Evolutionary conservation across 2,329 filamentous ascomycete genomes (phyloP), one percentile per base, ranked within the genome.

Genomic region (Fusarium nygamai): DNA sequence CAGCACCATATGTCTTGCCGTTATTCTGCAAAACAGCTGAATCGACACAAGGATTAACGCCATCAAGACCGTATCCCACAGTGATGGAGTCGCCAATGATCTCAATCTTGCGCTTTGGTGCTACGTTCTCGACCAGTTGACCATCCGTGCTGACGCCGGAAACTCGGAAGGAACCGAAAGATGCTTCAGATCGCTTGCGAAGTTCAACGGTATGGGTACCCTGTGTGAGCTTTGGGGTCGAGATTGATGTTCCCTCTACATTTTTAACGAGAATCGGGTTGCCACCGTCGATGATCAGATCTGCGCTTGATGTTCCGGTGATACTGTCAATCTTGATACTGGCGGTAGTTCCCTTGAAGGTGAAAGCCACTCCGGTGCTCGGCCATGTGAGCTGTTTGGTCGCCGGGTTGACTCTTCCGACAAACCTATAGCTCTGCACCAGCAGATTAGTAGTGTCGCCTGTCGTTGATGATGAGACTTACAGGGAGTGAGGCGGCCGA

Each of bases 61-160:
- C 84, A 61, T 84, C 84, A 20, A 85, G 80, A 5, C 84, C 84
- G 67, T 86, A 86, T 8, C 84, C 84, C 8, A 85, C 84, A 5
- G 79, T 83, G 70, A 86, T 86, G 31, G 84, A 85, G 75, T 86
- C 84, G 14, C 84, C 84, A 34, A 86, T 84, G 51, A 85, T 75
- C 69, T 86, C 83, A 46, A 86, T 85, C 64, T 81, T 81, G 31
- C 81, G 82, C 16, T 73, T 75, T 7, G 79, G 78, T 2, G 66
- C 67, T 13, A 67, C 54, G 22, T 75, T 71, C 8, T 71, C 73
- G 36, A 84, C 70, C 16, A 74, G 34, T 3, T 53, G 64, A 3
- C 72, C 72, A 57, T 74, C 72, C 5, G 72, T 66, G 9, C 27
- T 29, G 12, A 74, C 60, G 2, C 38, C 56, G 1, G 56, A 31